Percentiles rank a stretch among this genome's conserved stretches.
These are phyloP conservation scores for Trichoderma sp. DNA, from an alignment of 2,329 filamentous ascomycete species.

Conservation along the genomic window DNA sequence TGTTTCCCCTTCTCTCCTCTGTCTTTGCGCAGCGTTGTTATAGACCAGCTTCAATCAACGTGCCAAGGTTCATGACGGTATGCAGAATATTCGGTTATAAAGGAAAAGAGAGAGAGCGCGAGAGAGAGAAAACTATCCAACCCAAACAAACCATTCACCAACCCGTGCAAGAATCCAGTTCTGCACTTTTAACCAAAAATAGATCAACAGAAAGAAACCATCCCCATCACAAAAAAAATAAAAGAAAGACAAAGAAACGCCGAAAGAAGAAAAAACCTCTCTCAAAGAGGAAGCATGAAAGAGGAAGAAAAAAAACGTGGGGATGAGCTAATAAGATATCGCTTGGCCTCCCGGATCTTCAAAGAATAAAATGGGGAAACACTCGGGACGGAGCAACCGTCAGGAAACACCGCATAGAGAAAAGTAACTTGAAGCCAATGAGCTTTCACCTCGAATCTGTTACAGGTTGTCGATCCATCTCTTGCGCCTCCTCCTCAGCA, in stretches of 20 bases:
- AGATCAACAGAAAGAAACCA: background rate
- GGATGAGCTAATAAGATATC: background rate
- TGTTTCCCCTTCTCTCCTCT: background rate
- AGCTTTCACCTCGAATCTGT: background rate
- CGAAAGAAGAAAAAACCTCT: background rate
- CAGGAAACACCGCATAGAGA: background rate
- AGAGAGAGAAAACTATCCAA: background rate
- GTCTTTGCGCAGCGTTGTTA: background rate
- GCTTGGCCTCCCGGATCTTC: slow-evolving; percentile 13
- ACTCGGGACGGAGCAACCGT: background rate
- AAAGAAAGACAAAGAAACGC: background rate
- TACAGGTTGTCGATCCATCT: slow-evolving; percentile 6
- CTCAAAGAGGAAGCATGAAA: slow-evolving; percentile 22
- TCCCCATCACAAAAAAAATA: background rate
- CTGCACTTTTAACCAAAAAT: background rate
- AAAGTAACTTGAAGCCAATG: background rate
- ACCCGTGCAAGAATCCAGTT: slow-evolving; percentile 9
- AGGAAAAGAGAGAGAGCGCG: background rate
- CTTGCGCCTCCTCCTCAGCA: slow-evolving; percentile 1
- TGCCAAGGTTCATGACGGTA: background rate
- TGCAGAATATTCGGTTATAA: background rate
- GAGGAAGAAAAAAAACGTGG: slow-evolving; percentile 24
- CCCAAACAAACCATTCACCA: background rate
- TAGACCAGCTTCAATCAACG: background rate
- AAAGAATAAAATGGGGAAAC: background rate